Base-by-base conservation (phyloP, 2,329 filamentous ascomycete species). In the Aureobasidium mangrovei region DNA sequence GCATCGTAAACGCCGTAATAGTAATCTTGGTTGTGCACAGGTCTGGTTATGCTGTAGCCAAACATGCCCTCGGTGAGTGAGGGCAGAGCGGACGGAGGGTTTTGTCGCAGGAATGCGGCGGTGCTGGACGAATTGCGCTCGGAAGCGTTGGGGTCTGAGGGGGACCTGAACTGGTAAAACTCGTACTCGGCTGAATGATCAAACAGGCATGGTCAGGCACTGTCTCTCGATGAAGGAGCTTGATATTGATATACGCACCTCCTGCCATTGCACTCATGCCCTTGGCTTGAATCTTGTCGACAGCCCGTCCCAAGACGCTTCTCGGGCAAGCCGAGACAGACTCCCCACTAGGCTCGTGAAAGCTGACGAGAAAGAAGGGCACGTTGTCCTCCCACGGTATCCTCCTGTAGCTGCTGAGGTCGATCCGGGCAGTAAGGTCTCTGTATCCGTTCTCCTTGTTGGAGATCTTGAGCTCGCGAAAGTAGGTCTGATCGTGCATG, bases 31-130 rank as follows among this genome's bases (percentile, higher is more conserved):
- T 95, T 95, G 65, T 94, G 88, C 1, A 91, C 81, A 0, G 91
- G 87, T 26, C 90, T 78, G 7, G 88, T 95, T 60, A 95, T 75
- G 59, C 88, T 93, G 74, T 96, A 96, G 56, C 90, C 91, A 64
- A 95, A 95, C 91, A 95, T 95, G 65, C 91, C 91, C 66, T 95
- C 88, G 7, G 91, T 95, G 48, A 96, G 73, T 27, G 86, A 76
- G 0, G 88, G 88, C 7, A 95, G 78, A n/a, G 82, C 70, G 46
- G 84, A 75, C 10, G 86, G 82, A 0, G 87, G 79, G 67, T 94
- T 89, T 5, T 84, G 74, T 63, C 81, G 78, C 36, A 94, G 79
- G 68, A 87, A 95, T 6, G 78, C 72, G 27, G 88, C 86, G 1
- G 88, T 86, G 0, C 86, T 83, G 31, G 84, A 82, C 7, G 78